Base-by-base conservation (phyloP, 768 basidiomycete species). In the Cystofilobasidium bisporidii region DNA sequence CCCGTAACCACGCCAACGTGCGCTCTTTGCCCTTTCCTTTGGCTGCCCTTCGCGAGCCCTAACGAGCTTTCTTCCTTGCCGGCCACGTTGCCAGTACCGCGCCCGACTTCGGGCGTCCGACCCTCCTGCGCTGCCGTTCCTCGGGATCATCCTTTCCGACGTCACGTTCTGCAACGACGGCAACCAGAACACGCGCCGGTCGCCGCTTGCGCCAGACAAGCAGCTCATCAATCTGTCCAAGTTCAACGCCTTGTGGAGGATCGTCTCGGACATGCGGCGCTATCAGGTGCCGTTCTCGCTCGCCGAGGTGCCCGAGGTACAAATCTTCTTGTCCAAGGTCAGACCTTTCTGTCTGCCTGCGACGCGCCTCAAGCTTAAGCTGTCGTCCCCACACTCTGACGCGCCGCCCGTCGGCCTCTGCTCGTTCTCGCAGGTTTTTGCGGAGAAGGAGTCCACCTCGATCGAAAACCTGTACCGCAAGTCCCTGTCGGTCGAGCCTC, bases 151-250 rank as follows among this genome's bases (percentile, higher is more conserved):
- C 61, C 69, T 78, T 33, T 76, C 91, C 14, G 91, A 93, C 76
- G 82, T 96, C 68, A 97, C 91, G 9, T 98, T 98, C 78, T 94
- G 91, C 75, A 85, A 88, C 47, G 94, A 97, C 74, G 94, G 94
- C 24, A 97, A 97, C 75, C 87, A 89, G 20, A 87, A 88, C 18
- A 81, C 87, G 72, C 83, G 94, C 71, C 83, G 85, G 20, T 89
- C 92, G 8, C 88, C 91, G 0, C 76, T 84, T 65, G 85, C 85
- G 63, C 81, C 87, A 1, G 82, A 82, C 67, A 86, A 89, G 77
- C 88, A 85, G 72, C 79, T 99, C 45, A 82, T 98, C 75, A 99
- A 99, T 78, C 92, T 96, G 74, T 94, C 93, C 77, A 94, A 96
- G 77, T 98, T 96, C 73, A 87, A 88, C 74, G 94, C 90, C 75